These are phyloP conservation scores for Lasiodiplodia citricola DNA, from an alignment of 2,329 filamentous ascomycete genomes.

Conservation along the genomic window DNA sequence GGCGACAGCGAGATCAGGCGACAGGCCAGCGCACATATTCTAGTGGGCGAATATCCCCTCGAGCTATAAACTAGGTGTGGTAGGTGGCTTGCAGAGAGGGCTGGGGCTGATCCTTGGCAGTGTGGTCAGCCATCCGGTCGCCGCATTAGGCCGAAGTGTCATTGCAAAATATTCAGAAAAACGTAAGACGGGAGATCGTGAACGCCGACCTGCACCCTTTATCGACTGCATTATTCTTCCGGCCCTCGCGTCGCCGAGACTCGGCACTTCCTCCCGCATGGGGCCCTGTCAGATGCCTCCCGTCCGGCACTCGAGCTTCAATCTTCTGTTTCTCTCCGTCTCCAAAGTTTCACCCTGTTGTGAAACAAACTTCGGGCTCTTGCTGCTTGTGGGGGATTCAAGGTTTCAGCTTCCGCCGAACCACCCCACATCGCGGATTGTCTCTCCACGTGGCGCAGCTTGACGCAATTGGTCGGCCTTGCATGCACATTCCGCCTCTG, in stretches of 20 bases:
- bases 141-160: not conserved
- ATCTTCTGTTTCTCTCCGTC: not conserved
- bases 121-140: constrained; percentile 9
- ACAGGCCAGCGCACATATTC: not conserved
- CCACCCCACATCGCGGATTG: not conserved
- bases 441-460: not conserved
- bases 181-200: constrained; percentile 2
- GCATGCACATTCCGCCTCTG: not conserved
- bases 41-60: constrained; percentile 5
- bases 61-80: not conserved
- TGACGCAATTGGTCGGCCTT: not conserved
- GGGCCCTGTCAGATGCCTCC: no score
- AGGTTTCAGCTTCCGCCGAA: not conserved
- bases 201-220: not conserved
- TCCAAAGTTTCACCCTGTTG: not conserved
- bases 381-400: not conserved
- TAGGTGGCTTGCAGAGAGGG: constrained; percentile 9
- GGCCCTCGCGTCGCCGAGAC: not conserved
- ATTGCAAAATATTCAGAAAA: not conserved
- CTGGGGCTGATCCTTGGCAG: constrained; percentile 2
- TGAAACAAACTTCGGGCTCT: not conserved
- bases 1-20: constrained; percentile 4
- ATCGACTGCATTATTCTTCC: not conserved
- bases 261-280: not conserved
- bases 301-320: not conserved